Evolutionary conservation across 164 flowering plant species (phyloP).

Genomic region (Dillenia turbinata): DNA sequence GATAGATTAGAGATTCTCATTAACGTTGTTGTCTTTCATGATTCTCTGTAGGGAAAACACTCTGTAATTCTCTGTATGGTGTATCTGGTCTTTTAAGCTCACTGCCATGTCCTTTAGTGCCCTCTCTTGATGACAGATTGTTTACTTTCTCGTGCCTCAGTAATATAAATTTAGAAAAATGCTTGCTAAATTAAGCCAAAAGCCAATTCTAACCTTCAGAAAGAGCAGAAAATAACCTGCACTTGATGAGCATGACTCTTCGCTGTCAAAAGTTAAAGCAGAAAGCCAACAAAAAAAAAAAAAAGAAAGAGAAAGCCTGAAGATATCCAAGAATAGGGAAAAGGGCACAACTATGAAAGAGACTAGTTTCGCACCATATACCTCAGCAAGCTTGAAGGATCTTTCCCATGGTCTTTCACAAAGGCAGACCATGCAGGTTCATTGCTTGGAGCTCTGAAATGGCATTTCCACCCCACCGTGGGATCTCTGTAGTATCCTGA

Average conservation of each 20-base stretch:
- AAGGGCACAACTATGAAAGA: neutral
- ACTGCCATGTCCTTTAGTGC: constrained; percentile 17
- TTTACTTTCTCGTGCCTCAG: constrained; percentile 31
- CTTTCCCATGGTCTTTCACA: constrained; percentile 34
- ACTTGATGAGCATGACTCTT: constrained; percentile 68
- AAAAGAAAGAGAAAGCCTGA: neutral
- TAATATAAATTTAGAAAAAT: constrained; percentile 21
- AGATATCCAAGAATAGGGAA: neutral
- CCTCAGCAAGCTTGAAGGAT: constrained; percentile 49
- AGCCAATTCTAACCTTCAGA: neutral
- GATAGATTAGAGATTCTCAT: constrained; percentile 14
- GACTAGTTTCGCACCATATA: constrained; percentile 10
- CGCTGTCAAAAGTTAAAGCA: constrained; percentile 35
- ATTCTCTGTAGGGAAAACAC: constrained; percentile 6
- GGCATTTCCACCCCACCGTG: constrained; percentile 13
- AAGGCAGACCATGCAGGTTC: constrained; percentile 29
- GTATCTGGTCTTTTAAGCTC: constrained; percentile 13
- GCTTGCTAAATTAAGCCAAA: neutral
- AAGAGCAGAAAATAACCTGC: constrained; percentile 42
- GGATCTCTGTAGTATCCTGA: constrained; percentile 21
- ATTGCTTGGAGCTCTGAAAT: constrained; percentile 12
- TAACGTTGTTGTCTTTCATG: constrained; percentile 12
- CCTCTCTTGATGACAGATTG: constrained; percentile 13
- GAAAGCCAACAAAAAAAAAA: constrained; percentile 1
- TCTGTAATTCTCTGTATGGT: constrained; percentile 10